These are phyloP conservation scores for Loxodes magnus DNA, from an alignment of 73 alveolate genomes.

Conservation along the genomic window DNA sequence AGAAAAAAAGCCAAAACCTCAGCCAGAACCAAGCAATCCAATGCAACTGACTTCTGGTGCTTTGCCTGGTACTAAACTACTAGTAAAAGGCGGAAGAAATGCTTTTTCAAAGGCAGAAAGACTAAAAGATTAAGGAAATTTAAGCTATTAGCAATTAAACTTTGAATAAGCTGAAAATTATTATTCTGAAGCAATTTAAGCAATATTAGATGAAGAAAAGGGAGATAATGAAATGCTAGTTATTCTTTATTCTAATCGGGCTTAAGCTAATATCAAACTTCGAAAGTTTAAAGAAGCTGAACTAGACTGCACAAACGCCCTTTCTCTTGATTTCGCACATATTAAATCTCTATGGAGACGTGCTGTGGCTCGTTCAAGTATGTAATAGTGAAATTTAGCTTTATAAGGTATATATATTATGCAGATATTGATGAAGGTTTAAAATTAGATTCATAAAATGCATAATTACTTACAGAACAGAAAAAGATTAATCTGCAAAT, in stretches of 20 bases:
- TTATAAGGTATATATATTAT: too few relatives aligned
- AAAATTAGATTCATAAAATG: slow-evolving; percentile 11
- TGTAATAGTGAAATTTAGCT: slow-evolving; percentile 21
- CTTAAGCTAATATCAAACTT: slow-evolving; percentile 19
- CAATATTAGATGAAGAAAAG: slow-evolving; percentile 16
- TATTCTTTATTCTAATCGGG: slow-evolving; percentile 24
- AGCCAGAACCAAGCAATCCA: slow-evolving; percentile 30
- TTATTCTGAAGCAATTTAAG: slow-evolving; percentile 20
- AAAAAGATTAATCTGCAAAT: slow-evolving; percentile 15
- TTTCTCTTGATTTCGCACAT: slow-evolving; percentile 21
- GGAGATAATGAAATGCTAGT: slow-evolving; percentile 18
- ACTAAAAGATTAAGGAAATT: slow-evolving; percentile 24
- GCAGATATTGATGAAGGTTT: slow-evolving; percentile 11
- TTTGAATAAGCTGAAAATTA: slow-evolving; percentile 30
- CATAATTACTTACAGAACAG: slow-evolving; percentile 9
- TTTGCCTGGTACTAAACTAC: slow-evolving; percentile 35
- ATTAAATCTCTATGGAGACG: slow-evolving; percentile 24
- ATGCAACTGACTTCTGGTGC: slow-evolving; percentile 42
- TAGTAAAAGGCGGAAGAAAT: slow-evolving; percentile 33
- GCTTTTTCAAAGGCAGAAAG: slow-evolving; percentile 5
- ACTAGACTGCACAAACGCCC: slow-evolving; percentile 27
- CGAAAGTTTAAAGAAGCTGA: slow-evolving; percentile 25
- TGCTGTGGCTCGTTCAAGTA: slow-evolving; percentile 24
- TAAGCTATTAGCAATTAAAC: slow-evolving; percentile 20
- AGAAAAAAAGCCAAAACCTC: slow-evolving; percentile 8